Conservation (phyloP, 2,329 filamentous ascomycete genomes). For the Sarocladium oryzae region DNA sequence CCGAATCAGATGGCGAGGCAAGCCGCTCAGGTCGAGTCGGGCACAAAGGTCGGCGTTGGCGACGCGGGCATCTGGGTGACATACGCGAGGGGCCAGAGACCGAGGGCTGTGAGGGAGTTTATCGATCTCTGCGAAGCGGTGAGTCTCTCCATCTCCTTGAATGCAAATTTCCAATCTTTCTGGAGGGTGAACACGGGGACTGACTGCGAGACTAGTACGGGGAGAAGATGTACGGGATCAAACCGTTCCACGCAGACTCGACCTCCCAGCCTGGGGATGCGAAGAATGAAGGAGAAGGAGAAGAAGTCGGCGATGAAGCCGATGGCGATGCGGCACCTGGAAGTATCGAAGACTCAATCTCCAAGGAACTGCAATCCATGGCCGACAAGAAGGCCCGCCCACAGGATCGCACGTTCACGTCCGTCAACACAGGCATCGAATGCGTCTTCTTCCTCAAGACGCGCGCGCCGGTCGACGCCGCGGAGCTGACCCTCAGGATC, state of each 20-base stretch:
- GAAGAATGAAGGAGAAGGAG: slow-evolving; percentile 20
- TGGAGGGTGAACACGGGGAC: neutral
- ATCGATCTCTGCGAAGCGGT: slow-evolving; percentile 61
- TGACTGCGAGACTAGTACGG: slow-evolving; percentile 48
- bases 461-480: slow-evolving; percentile 47
- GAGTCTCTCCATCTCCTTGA: slow-evolving; percentile 17
- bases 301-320: slow-evolving; percentile 33
- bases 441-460: slow-evolving; percentile 59
- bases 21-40: slow-evolving; percentile 33
- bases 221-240: slow-evolving; percentile 52
- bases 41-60: slow-evolving; percentile 53
- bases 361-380: slow-evolving; percentile 63
- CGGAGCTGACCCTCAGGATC: slow-evolving; percentile 46
- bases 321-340: slow-evolving; percentile 33
- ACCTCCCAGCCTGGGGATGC: neutral
- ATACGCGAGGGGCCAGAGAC: slow-evolving; percentile 65
- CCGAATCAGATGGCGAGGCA: slow-evolving; percentile 49
- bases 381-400: slow-evolving; percentile 36
- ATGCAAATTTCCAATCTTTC: neutral
- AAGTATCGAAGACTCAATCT: slow-evolving; percentile 65
- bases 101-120: slow-evolving; percentile 62
- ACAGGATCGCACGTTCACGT: slow-evolving; percentile 41
- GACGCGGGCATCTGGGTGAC: slow-evolving; percentile 74
- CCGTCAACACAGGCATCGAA: slow-evolving; percentile 50
- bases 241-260: slow-evolving; percentile 21